These are phyloP conservation scores for Nicotiana benthamiana DNA, from an alignment of 257 asterid genomes.

Conservation along the genomic window DNA sequence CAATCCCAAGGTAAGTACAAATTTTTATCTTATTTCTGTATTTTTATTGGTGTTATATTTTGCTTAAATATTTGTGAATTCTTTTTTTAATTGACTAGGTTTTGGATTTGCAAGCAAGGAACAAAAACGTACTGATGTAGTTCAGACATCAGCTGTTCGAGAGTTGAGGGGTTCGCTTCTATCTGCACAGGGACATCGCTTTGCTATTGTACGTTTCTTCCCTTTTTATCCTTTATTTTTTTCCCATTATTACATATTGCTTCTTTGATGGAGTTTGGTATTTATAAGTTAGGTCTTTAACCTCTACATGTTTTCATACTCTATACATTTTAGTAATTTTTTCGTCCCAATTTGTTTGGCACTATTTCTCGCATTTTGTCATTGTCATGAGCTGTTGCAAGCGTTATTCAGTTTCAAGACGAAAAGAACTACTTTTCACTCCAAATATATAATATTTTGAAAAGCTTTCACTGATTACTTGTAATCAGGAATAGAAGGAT, in stretches of 20 bases:
- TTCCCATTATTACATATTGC: neutral
- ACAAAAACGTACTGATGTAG: slow-evolving; percentile 18
- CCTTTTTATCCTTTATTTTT: neutral
- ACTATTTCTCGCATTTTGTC: neutral
- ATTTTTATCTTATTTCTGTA: neutral
- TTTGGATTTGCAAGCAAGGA: slow-evolving; percentile 19
- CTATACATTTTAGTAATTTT: neutral
- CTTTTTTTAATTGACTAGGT: slow-evolving; percentile 18
- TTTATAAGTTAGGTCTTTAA: too few relatives aligned
- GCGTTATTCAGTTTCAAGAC: neutral
- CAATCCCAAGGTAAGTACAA: slow-evolving; percentile 1
- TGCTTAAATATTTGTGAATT: neutral
- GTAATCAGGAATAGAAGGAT: too few relatives aligned
- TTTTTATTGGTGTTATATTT: neutral
- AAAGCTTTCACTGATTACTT: too few relatives aligned
- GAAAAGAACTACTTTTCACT: too few relatives aligned
- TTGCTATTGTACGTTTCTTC: slow-evolving; percentile 56
- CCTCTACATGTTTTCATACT: neutral
- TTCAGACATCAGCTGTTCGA: slow-evolving; percentile 50
- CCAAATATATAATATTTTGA: too few relatives aligned
- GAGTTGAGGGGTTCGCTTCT: slow-evolving; percentile 63
- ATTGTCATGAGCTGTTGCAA: neutral
- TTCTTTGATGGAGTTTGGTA: neutral
- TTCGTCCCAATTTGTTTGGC: neutral
- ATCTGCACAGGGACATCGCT: slow-evolving; percentile 59